Base-by-base conservation (phyloP, 179 eudicot species). In the Actinidia arguta region DNA sequence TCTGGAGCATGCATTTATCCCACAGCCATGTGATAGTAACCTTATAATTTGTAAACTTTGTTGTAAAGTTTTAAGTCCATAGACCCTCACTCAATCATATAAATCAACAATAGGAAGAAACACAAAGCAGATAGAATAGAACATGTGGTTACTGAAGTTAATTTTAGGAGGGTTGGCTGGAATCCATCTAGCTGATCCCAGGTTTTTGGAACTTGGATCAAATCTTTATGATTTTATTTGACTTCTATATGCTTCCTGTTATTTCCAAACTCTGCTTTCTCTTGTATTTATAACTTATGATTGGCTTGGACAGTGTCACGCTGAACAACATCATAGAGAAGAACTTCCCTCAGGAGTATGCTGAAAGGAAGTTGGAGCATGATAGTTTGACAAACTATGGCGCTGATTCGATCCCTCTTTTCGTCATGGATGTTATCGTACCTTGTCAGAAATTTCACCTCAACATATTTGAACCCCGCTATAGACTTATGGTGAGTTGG, bases 401-500 rank as follows among this genome's bases (percentile, higher is more conserved):
- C 51, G 88, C 88, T 81, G 99, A 97, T 87, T 85, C 94, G 92
- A 79, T 97, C 81, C 99, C 99, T 61, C 97, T 97, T 82, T 97
- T 97, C 85, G 99, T 95, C 80, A 97, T 97, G 99, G 99, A 97
- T 89, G 94, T 92, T 84, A 91, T 94, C 73, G 84, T 97, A 47
- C 99, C 99, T 52, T 97, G 97, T 86, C 93, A 97, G 86, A 97
- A 94, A 87, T 76, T 97, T 76, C 91, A 93, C 50, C 93, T 97
- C 44, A 97, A 97, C 84, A 97, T 97, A 81, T 97, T 97, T 93
- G 99, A 97, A 89, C 97, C 99, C 79, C 99, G 99, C 18, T 97
- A 97, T 83, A 94, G 99, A 88, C 97, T 97, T 78, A 94, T 97
- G 99, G 99, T 97, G 83, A 94, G 96, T 88, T 85, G 76, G 62